These are phyloP conservation scores for Neonectria faginata DNA, from an alignment of 2,329 filamentous ascomycete genomes.

Conservation along the genomic window DNA sequence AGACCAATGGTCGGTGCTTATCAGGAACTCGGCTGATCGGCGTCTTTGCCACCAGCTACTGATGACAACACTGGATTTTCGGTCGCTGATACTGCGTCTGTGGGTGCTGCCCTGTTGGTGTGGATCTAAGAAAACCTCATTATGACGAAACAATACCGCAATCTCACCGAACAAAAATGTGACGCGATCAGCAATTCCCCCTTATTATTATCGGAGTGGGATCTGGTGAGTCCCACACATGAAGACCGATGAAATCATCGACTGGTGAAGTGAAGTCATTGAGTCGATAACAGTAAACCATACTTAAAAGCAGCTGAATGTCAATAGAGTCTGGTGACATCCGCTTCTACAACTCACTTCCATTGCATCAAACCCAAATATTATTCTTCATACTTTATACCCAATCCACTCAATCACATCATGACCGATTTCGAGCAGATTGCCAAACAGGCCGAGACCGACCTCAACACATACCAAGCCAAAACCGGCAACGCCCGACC, in stretches of 20 bases:
- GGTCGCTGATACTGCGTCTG: not conserved
- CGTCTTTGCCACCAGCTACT: not conserved
- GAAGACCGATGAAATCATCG: conserved; percentile 42
- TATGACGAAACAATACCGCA: not conserved
- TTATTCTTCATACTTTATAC: not conserved
- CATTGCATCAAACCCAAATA: not conserved
- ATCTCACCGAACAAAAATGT: not conserved
- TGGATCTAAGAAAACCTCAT: not conserved
- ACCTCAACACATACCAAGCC: conserved; percentile 61
- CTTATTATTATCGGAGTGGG: not conserved
- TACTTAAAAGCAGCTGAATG: conserved; percentile 22
- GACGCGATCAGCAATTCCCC: not conserved
- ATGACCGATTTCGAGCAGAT: conserved; percentile 56
- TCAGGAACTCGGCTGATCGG: not conserved
- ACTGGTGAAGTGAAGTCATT: conserved; percentile 42
- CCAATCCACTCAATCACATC: conserved; percentile 12
- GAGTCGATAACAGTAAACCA: conserved; percentile 35
- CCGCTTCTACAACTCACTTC: not conserved
- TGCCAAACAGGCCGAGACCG: conserved; percentile 58
- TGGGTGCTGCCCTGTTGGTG: not conserved
- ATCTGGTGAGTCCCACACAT: conserved; percentile 35
- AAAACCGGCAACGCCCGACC: conserved; percentile 59
- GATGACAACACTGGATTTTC: not conserved
- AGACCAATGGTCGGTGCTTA: not conserved
- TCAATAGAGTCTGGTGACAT: not conserved